phyloP scores from a whole-genome alignment of 805 yeast species.

The Grigorovia yakushimaensis region DNA sequence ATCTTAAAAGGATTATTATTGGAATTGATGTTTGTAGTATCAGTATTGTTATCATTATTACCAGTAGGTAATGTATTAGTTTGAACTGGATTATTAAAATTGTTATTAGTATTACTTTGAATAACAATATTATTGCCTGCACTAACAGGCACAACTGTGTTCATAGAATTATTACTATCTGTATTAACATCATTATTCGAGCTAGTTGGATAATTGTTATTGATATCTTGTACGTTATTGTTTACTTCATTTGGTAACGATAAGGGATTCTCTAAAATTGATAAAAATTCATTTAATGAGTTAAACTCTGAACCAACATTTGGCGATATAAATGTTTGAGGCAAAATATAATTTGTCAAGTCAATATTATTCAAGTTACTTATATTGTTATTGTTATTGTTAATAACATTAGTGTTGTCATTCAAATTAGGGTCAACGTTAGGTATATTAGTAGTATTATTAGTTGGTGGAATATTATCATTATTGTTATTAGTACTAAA shows the following conservation, averaged over 20 bases:
- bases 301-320: constrained; percentile 90
- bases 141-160: neutral
- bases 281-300: constrained; percentile 77
- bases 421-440: too few relatives aligned
- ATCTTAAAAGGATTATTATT: neutral
- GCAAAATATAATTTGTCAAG: constrained; percentile 6
- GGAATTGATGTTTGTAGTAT: constrained; percentile 46
- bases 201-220: neutral
- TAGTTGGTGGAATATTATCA: neutral
- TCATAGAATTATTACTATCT: neutral
- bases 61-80: neutral
- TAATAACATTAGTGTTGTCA: neutral
- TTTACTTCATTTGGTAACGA: neutral
- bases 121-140: neutral
- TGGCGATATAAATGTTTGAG: constrained; percentile 72
- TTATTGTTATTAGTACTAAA: neutral
- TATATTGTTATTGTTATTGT: neutral
- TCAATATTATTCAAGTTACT: neutral
- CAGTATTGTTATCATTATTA: constrained; percentile 19
- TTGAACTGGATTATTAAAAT: neutral
- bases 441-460: neutral
- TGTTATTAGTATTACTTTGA: neutral
- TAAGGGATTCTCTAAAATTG: constrained; percentile 80
- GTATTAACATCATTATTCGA: neutral
- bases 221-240: neutral